Evolutionary conservation across 2,329 filamentous ascomycete genomes (phyloP), one percentile per base, ranked within the genome.

Genomic region (Xylariaceae sp.): DNA sequence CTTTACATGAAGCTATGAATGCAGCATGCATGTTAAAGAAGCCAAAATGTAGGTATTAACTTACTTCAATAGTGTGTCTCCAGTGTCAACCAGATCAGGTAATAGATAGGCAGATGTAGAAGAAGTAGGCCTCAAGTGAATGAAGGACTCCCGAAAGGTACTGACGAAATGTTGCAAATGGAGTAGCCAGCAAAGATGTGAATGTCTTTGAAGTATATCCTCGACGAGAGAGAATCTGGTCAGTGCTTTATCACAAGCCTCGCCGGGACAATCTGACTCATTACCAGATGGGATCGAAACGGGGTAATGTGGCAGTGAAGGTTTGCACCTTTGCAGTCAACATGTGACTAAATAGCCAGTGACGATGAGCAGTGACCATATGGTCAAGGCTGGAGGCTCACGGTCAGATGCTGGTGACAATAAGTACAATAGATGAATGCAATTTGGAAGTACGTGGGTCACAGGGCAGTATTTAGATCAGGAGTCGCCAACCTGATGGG

Each of bases 341-440:
- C 29, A n/a, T 24, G 43, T 47, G 47, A 24, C 30, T 47, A 44
- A 42, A 33, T 36, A 15, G 30, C 18, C 36, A 26, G 46, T 16
- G 27, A 43, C 27, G 18, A 20, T 29, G 24, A 13, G 15, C 32
- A 45, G 26, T 42, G 44, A 9, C 15, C 43, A 37, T 18, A 35
- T 51, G 50, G 42, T 43, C 42, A 54, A 50, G 41, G 45, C 49
- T 47, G 29, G 29, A 41, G 33, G 40, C 23, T 41, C 29, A 32
- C 20, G 32, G 41, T 39, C 27, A 48, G 27, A 56, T 53, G 45
- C 32, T 53, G 9, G 13, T 47, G 49, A 43, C 40, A 47, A 53
- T 37, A 36, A 24, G 41, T 20, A 26, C n/a, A 43, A 37, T 42
- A 33, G 21, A 33, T 45, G 40, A 42, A 23, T 45, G 48, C 43